Evolutionary conservation across 2,329 filamentous ascomycete species (phyloP).

Genomic region (Aspergillus fumigatus): DNA sequence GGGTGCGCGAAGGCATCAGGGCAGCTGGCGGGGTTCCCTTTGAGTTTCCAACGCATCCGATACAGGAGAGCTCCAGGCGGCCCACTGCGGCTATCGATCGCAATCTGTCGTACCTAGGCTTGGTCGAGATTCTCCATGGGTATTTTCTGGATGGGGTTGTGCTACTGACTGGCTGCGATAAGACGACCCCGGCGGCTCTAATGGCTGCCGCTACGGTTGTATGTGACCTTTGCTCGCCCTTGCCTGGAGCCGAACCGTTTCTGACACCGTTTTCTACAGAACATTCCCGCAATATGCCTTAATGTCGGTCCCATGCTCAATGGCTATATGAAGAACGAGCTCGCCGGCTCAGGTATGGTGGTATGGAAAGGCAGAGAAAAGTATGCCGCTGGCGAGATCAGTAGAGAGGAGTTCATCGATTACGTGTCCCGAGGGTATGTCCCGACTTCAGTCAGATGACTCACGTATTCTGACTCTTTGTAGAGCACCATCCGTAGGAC

Average conservation of each 20-base stretch:
- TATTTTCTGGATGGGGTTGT: conserved; percentile 51
- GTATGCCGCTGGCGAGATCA: conserved; percentile 45
- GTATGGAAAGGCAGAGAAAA: conserved; percentile 49
- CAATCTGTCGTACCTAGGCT: conserved; percentile 46
- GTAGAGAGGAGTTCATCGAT: conserved; percentile 43
- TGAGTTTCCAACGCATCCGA: conserved; percentile 51
- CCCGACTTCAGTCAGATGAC: too few relatives aligned
- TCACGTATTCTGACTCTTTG: conserved; percentile 1
- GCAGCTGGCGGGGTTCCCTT: conserved; percentile 48
- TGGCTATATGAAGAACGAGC: conserved; percentile 40
- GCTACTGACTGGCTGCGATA: conserved; percentile 50
- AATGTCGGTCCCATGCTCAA: conserved; percentile 53
- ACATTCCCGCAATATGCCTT: conserved; percentile 49
- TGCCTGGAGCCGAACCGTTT: background rate
- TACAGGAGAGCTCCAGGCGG: conserved; percentile 46
- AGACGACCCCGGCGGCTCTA: conserved; percentile 49
- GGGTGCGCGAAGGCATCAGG: conserved; percentile 49
- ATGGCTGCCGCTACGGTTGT: conserved; percentile 51
- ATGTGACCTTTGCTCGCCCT: conserved; percentile 6
- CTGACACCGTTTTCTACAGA: conserved; percentile 27
- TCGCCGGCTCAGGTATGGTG: conserved; percentile 45
- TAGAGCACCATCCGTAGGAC: conserved; percentile 45
- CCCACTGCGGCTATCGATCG: conserved; percentile 49
- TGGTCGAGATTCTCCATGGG: conserved; percentile 47
- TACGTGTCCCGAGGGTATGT: conserved; percentile 41